These are phyloP conservation scores for Backusella luteola DNA, from an alignment of 192 early-diverging fungal genomes.

Conservation along the genomic window DNA sequence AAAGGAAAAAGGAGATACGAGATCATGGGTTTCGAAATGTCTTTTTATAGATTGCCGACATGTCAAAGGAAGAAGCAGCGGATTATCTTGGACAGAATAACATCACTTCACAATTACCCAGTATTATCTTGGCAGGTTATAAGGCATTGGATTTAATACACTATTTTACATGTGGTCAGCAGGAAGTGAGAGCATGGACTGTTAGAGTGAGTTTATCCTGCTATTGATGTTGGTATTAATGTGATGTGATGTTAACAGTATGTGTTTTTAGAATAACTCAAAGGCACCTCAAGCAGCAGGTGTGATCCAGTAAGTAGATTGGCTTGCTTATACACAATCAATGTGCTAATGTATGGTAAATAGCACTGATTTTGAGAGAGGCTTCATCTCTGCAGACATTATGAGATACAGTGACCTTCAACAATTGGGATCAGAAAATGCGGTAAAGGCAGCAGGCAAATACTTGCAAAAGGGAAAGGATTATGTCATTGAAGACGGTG, in stretches of 20 bases:
- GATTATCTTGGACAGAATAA: conserved; percentile 36
- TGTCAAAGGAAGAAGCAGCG: conserved; percentile 44
- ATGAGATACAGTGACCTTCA: conserved; percentile 56
- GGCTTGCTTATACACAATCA: conserved; percentile 13
- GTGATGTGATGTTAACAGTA: neutral
- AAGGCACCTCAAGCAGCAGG: conserved; percentile 74
- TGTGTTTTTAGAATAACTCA: conserved; percentile 41
- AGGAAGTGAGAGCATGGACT: conserved; percentile 82
- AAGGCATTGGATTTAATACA: conserved; percentile 67
- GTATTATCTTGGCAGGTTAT: conserved; percentile 69
- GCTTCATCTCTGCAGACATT: conserved; percentile 78
- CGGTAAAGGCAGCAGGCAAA: conserved; percentile 74
- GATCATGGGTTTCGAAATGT: neutral
- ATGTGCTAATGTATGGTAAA: conserved; percentile 18
- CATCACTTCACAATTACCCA: conserved; percentile 52
- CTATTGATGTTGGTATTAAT: no score
- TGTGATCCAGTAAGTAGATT: conserved; percentile 50
- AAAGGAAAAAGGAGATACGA: neutral
- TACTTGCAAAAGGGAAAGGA: conserved; percentile 72
- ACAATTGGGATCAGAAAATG: conserved; percentile 59
- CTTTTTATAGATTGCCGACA: conserved; percentile 25
- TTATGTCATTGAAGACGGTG: conserved; percentile 67
- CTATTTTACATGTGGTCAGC: conserved; percentile 75
- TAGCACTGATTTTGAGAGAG: conserved; percentile 74
- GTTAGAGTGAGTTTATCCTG: conserved; percentile 39